Evolutionary conservation across 352 stramenopile genomes (phyloP).

Genomic region (Globisporangium yorkense): DNA sequence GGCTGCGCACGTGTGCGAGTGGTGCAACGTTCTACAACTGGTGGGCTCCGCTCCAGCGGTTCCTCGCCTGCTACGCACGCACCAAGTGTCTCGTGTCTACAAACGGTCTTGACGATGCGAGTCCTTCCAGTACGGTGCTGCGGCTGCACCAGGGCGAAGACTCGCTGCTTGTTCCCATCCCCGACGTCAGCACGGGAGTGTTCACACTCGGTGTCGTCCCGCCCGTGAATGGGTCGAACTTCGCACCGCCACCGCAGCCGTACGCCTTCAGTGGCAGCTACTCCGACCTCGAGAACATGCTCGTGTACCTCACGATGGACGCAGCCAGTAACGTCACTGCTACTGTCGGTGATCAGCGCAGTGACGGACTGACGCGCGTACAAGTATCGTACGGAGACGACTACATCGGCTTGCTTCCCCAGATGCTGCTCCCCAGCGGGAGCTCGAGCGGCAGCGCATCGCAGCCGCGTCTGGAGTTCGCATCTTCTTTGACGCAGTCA

Average conservation of each 20-base stretch:
- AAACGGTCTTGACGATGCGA: neutral
- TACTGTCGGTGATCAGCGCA: neutral
- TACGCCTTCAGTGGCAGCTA: conserved; percentile 3
- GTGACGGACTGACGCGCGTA: neutral
- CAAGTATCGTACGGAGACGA: conserved; percentile 8
- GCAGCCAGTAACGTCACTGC: conserved; percentile 1
- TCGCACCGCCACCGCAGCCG: neutral
- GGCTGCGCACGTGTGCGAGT: conserved; percentile 3
- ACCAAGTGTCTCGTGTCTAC: conserved; percentile 7
- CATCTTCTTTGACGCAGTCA: neutral
- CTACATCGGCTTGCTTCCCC: conserved; percentile 6
- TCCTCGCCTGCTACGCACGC: conserved; percentile 21
- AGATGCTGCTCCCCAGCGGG: neutral
- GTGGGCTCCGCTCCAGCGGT: conserved; percentile 21
- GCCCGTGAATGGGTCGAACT: neutral
- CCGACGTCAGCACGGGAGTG: neutral
- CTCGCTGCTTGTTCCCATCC: neutral
- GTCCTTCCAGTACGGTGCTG: neutral
- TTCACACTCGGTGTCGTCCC: conserved; percentile 4
- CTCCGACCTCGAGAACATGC: conserved; percentile 3
- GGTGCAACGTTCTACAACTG: conserved; percentile 14
- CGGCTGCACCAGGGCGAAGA: conserved; percentile 1
- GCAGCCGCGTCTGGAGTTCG: conserved; percentile 4
- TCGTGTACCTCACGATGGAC: conserved; percentile 9
- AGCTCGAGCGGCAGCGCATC: neutral